Evolutionary conservation across 164 flowering plant species (phyloP).

Genomic region (Protea cynaroides): DNA sequence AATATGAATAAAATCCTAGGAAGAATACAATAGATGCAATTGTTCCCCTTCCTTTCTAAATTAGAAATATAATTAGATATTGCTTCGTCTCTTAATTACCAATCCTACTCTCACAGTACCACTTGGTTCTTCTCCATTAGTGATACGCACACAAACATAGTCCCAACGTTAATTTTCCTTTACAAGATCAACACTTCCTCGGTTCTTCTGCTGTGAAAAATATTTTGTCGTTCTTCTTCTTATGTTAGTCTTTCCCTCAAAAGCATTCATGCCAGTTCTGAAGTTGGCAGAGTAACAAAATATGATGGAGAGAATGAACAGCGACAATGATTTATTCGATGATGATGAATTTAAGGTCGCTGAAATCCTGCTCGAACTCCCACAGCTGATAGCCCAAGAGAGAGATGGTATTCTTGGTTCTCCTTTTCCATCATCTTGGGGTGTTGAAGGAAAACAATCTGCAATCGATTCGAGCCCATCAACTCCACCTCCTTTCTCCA

Average conservation of each 20-base stretch:
- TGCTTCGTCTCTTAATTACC: too few species aligned
- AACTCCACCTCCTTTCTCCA: background rate
- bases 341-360: slow-evolving; percentile 16
- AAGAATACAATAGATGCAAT: too few species aligned
- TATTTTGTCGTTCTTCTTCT: background rate
- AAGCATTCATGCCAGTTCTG: background rate
- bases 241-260: background rate
- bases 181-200: too few species aligned
- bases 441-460: slow-evolving; percentile 35
- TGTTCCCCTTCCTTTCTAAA: too few species aligned
- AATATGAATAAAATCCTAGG: too few species aligned
- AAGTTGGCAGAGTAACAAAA: background rate
- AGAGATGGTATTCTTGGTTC: background rate
- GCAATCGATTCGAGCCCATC: slow-evolving; percentile 6
- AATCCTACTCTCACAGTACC: too few species aligned
- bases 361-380: slow-evolving; percentile 23
- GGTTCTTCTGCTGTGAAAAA: too few species aligned
- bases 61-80: too few species aligned
- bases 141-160: too few species aligned
- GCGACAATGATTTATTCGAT: background rate
- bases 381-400: background rate
- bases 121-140: too few species aligned
- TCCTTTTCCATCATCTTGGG: slow-evolving; percentile 26
- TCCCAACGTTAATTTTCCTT: too few species aligned
- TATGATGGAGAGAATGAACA: background rate